Base-by-base conservation (phyloP, 768 basidiomycete species). In the Tubosaeta sp. region DNA sequence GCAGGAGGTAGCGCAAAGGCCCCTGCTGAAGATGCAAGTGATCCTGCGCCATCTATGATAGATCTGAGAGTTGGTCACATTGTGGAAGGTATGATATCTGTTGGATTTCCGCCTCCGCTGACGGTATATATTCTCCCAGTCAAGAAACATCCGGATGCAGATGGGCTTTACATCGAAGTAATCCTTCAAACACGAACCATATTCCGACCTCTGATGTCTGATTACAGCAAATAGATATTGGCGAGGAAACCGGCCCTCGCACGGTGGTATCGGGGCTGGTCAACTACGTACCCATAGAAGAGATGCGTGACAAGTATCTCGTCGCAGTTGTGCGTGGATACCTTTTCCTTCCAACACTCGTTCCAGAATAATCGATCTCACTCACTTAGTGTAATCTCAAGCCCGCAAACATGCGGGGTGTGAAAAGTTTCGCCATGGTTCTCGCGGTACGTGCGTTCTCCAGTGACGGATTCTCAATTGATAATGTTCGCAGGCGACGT, bases 351-450 rank as follows among this genome's bases (percentile, higher is more conserved):
- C 16, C 27, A 32, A 19, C 9, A 25, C 8, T 14, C 38, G 13
- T n/a, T 14, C 25, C 32, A 6, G 9, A 33, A 13, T 13, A 43
- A 33, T n/a, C 41, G 46, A 43, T 35, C 46, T 44, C 19, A 44
- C 27, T 54, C 26, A 12, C 16, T 11, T 49, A 90, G 88, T 92
- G 89, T 68, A 95, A 98, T 69, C 72, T 99, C 55, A 98, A 99
- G 71, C 95, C 95, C 5, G 95, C 89, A 7, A 85, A 78, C 59
- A 98, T 99, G 95, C 85, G 95, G 53, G 97, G 97, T 2, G 85
- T 99, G 60, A 98, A 97, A 75, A 95, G 93, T 54, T 95, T 88
- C 64, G 97, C 94, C 31, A 98, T 99, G 97, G 88, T 99, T 34
- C 85, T 99, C 55, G 88, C 87, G 64, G 93, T 93, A 68, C 43